These are phyloP conservation scores for Teratosphaeria pseudoeucalypti DNA, from an alignment of 2,329 filamentous ascomycete genomes.

Conservation along the genomic window DNA sequence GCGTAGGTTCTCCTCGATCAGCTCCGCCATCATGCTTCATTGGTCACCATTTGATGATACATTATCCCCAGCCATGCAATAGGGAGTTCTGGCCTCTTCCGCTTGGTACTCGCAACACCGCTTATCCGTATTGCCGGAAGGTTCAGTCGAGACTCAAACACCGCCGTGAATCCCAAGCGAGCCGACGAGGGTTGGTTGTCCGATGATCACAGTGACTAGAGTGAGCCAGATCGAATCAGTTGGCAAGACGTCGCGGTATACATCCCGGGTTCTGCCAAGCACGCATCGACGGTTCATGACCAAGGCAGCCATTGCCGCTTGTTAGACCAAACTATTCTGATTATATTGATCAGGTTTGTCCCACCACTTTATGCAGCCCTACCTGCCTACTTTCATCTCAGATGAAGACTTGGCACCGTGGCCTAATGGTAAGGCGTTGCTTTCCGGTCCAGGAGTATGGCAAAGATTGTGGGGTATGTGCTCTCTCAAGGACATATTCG, in stretches of 20 bases:
- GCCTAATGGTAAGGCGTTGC: conserved; percentile 27
- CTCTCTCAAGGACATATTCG: no score
- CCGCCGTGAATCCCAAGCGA: background rate
- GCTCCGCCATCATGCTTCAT: background rate
- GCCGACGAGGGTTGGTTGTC: background rate
- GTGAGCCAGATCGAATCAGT: background rate
- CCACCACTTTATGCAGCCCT: background rate
- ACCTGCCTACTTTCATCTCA: background rate
- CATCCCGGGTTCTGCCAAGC: no score
- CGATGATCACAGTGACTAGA: background rate
- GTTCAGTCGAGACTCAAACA: no score
- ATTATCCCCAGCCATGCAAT: background rate
- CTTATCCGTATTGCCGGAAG: no score
- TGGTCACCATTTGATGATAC: background rate
- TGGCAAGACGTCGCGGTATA: no score
- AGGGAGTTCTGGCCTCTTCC: background rate
- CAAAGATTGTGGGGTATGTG: conserved; percentile 13
- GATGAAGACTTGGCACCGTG: conserved; percentile 9
- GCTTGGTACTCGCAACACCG: background rate
- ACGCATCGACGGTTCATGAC: no score
- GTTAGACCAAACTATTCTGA: background rate
- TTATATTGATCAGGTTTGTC: background rate
- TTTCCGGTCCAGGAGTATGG: conserved; percentile 14
- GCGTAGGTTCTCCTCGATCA: background rate
- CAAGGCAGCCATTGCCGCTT: background rate